phyloP scores from a whole-genome alignment of 768 basidiomycete genomes.

The Trametes punicea region DNA sequence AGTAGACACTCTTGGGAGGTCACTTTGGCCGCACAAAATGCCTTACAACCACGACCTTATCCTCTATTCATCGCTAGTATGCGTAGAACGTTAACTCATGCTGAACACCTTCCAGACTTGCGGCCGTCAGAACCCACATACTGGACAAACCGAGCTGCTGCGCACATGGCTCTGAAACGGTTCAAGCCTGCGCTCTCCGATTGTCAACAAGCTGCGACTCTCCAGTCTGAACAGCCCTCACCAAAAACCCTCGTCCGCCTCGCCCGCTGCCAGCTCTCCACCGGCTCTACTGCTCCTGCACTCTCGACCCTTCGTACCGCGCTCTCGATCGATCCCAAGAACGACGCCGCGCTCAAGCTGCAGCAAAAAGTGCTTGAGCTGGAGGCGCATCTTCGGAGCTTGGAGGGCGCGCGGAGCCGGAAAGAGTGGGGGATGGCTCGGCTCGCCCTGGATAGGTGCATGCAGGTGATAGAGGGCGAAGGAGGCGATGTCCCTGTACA shows the following conservation, averaged over 20 bases:
- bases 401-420: slow-evolving; percentile 50
- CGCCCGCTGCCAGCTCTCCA: slow-evolving; percentile 79
- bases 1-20: no score
- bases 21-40: no score
- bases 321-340: slow-evolving; percentile 59
- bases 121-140: slow-evolving; percentile 61
- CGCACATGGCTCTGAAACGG: slow-evolving; percentile 77
- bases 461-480: slow-evolving; percentile 70
- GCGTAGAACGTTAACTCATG: not conserved
- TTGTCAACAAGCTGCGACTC: slow-evolving; percentile 67
- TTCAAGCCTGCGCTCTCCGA: slow-evolving; percentile 74
- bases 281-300: slow-evolving; percentile 67
- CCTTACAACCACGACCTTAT: no score
- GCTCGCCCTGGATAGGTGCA: slow-evolving; percentile 75
- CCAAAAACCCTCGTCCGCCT: slow-evolving; percentile 80
- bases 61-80: no score
- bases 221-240: slow-evolving; percentile 60
- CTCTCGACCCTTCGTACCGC: slow-evolving; percentile 62
- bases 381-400: slow-evolving; percentile 62
- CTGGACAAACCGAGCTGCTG: slow-evolving; percentile 82
- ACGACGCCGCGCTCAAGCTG: slow-evolving; percentile 57
- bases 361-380: slow-evolving; percentile 58
- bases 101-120: slow-evolving; percentile 20
- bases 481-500: slow-evolving; percentile 71
- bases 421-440: slow-evolving; percentile 78